These are phyloP conservation scores for Albugo candida DNA, from an alignment of 352 stramenopile species.

Conservation along the genomic window DNA sequence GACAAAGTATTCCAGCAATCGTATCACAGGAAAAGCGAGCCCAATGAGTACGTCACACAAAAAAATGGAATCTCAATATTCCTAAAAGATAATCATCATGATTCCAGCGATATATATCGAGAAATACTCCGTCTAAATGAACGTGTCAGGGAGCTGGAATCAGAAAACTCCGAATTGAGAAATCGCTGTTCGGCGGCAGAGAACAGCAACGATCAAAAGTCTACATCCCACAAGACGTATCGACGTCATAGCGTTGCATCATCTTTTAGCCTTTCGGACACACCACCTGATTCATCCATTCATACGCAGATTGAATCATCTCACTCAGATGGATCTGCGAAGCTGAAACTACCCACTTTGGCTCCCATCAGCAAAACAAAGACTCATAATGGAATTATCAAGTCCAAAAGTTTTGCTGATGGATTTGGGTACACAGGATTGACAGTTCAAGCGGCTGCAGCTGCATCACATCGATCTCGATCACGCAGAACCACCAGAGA, in stretches of 20 bases:
- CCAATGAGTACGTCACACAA: no score
- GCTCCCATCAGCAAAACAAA: constrained; percentile 1
- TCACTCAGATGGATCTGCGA: constrained; percentile 10
- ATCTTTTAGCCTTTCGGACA: not conserved
- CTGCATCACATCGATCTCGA: constrained; percentile 38
- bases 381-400: constrained; percentile 15
- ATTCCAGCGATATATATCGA: constrained; percentile 2
- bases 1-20: no score
- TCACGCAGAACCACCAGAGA: constrained; percentile 19
- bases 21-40: no score
- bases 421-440: constrained; percentile 29
- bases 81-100: no score
- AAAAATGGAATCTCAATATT: no score
- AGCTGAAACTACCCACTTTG: not conserved
- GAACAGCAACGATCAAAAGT: constrained; percentile 3
- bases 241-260: not conserved
- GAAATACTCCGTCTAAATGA: constrained; percentile 27
- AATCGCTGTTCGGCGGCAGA: constrained; percentile 1
- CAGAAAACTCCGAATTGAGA: constrained; percentile 33
- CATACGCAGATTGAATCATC: constrained; percentile 1
- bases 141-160: constrained; percentile 42
- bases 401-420: constrained; percentile 37
- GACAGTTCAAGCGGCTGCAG: constrained; percentile 39
- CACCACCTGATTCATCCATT: not conserved
- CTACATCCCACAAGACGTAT: not conserved